Base-by-base conservation (phyloP, 2,329 filamentous ascomycete species). In the Cladophialophora yegresii region DNA sequence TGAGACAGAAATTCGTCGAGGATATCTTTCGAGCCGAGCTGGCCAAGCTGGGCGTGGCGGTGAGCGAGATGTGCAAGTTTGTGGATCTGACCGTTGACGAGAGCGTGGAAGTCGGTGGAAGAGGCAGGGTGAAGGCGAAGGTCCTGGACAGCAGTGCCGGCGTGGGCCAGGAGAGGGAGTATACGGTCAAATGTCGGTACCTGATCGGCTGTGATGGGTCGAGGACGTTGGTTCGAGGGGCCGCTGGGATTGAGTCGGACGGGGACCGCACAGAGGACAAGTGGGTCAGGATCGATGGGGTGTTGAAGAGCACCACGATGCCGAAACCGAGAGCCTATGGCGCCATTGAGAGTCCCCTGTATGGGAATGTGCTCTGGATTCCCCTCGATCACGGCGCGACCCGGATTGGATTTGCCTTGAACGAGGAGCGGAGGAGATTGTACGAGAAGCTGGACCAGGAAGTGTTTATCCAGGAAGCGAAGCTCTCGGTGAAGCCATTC, bases 291-390 rank as follows among this genome's bases (percentile, higher is more conserved):
- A 79, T 84, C 47, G 82, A 85, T 67, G 83, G 82, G 0, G 71
- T 79, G 1, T 71, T 84, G 36, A 77, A 79, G 64, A 60, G 56
- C 32, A 83, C 81, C 0, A 77, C 82, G 63, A 73, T 84, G 69
- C 83, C 83, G 0, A 80, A 82, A 43, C 76, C 77, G 12, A 72
- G 81, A 53, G 75, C 76, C 1, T 81, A 84, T 66, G 80, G 80
- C 33, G 77, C 81, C 0, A 81, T 85, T 53, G 83, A 85, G 69
- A 80, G 76, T 26, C 77, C 77, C 0, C 82, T 80, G 0, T 82
- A 85, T 67, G 83, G 83, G 3, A 84, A 84, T 62, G 81, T 85
- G 0, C 75, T 85, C 0, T 85, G 82, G 83, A 82, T 79, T 2
- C 78, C 80, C 3, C 73, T 85, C 0, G 84, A 85, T 68, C 80